phyloP scores from a whole-genome alignment of 257 asterid genomes.

The Salvia miltiorrhiza region DNA sequence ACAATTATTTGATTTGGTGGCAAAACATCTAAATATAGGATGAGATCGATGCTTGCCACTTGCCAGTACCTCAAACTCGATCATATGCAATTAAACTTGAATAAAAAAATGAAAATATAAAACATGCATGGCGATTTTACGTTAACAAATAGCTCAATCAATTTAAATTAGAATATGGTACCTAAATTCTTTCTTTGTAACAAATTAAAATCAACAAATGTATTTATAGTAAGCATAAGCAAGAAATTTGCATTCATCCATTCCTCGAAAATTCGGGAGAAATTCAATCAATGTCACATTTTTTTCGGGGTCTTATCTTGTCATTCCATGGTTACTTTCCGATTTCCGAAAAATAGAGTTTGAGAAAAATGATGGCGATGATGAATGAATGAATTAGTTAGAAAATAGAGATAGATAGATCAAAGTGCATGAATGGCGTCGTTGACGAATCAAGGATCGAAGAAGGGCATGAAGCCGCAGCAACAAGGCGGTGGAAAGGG shows the following conservation, averaged over 20 bases:
- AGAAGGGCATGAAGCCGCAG: conserved; percentile 36
- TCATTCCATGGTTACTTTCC: not conserved
- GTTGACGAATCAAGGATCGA: conserved; percentile 51
- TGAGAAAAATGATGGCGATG: not conserved
- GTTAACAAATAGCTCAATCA: too few species aligned
- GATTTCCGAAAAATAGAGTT: not conserved
- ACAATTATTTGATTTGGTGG: too few species aligned
- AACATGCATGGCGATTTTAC: too few species aligned
- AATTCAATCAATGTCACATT: conserved; percentile 19
- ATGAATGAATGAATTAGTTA: not conserved
- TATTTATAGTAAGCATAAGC: conserved; percentile 1
- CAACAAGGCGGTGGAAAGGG: too few species aligned
- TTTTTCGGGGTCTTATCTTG: not conserved
- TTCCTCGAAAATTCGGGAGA: conserved; percentile 12
- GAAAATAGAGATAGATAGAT: not conserved
- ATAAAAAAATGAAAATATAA: too few species aligned
- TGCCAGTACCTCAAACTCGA: too few species aligned
- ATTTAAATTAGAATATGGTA: too few species aligned
- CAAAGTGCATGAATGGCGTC: conserved; percentile 28
- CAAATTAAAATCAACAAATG: not conserved
- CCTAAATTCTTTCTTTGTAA: not conserved
- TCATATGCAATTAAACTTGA: too few species aligned
- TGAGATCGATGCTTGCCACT: too few species aligned
- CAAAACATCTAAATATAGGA: too few species aligned
- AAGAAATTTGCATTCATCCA: conserved; percentile 19